These are phyloP conservation scores for Leccinum subtestaceum DNA, from an alignment of 768 basidiomycete species.

Conservation along the genomic window DNA sequence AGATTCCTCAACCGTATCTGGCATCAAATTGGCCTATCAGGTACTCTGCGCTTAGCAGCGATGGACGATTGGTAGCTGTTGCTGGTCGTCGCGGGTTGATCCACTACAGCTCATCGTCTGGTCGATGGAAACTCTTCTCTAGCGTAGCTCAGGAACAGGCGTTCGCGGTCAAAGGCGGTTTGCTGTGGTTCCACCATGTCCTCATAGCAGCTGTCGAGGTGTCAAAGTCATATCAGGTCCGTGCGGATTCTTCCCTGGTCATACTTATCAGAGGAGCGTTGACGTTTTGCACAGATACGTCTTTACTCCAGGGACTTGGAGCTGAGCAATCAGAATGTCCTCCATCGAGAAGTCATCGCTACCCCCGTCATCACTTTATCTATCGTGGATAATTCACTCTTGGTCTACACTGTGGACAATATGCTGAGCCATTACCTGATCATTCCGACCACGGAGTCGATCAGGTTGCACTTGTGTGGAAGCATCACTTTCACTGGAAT, in stretches of 20 bases:
- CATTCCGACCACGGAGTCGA: conserved; percentile 75
- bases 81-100: conserved; percentile 88
- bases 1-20: conserved; percentile 90
- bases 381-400: conserved; percentile 88
- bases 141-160: conserved; percentile 81
- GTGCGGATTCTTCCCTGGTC: conserved; percentile 14
- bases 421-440: conserved; percentile 91
- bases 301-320: conserved; percentile 93
- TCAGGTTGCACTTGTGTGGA: conserved; percentile 87
- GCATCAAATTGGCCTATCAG: conserved; percentile 91
- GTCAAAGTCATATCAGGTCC: conserved; percentile 72
- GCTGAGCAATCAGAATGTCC: conserved; percentile 74
- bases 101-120: conserved; percentile 92
- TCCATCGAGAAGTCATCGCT: conserved; percentile 74
- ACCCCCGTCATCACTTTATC: conserved; percentile 85
- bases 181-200: conserved; percentile 96
- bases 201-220: conserved; percentile 88
- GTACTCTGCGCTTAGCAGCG: conserved; percentile 86
- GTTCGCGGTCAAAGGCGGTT: conserved; percentile 84
- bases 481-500: conserved; percentile 94
- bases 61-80: conserved; percentile 89
- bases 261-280: background rate
- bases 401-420: conserved; percentile 94
- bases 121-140: conserved; percentile 90
- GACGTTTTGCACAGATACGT: conserved; percentile 58